Base-by-base conservation (phyloP, 208 protist genomes). In the Strigomonas galati region DNA sequence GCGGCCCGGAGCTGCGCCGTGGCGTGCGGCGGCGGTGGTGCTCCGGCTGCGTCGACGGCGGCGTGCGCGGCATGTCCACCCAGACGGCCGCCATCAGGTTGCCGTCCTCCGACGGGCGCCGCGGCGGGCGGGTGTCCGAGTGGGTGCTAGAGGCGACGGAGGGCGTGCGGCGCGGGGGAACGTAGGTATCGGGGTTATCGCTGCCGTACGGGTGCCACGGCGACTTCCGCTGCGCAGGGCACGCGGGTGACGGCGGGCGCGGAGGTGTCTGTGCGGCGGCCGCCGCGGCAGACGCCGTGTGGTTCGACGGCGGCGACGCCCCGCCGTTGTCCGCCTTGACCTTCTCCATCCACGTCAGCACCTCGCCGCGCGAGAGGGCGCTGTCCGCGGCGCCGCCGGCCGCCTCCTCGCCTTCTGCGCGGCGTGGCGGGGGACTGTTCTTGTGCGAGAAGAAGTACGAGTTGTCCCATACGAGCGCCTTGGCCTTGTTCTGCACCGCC, bases 1-100 rank as follows among this genome's bases (percentile, higher is more conserved):
- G 66, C 35, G 77, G 69, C 27, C 43, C 65, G 2, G 79, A 80
- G 35, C 64, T 26, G 21, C 71, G 70, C 15, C 74, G 74, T 24
- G 79, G 79, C 19, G 79, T 84, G 7, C 67, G 72, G 58, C 79
- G 74, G 0, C 79, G 79, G 3, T 72, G 67, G 26, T 37, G 64
- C 53, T 75, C 65, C 31, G 52, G 58, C 51, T 49, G 65, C 46
- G 67, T 66, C 27, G 59, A 35, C 67, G 70, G 30, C 65, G 72
- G 62, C 10, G 70, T 73, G 14, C 21, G 21, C 3, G 73, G 66
- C 21, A 84, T 23, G 49, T 78, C 74, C 21, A 84, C 79, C 79
- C 79, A 84, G 52, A 84, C 68, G 0, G 79, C 72, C 21, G 77
- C 72, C 72, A 75, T 78, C 46, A 66, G 24, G 44, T 72, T 72